These are phyloP conservation scores for Moricandia arvensis DNA, from an alignment of 345 rosid species.

Conservation along the genomic window DNA sequence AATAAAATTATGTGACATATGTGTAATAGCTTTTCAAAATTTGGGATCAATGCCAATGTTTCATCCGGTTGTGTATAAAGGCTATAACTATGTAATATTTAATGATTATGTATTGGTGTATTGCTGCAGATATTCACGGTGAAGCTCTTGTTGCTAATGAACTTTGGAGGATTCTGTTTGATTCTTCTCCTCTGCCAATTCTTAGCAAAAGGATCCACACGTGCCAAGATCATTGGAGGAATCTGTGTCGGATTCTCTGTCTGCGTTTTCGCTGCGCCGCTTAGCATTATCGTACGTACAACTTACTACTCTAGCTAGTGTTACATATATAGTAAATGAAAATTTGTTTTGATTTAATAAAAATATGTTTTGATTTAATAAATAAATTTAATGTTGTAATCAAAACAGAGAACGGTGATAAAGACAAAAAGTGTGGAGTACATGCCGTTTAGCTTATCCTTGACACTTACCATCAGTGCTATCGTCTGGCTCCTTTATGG, in stretches of 20 bases:
- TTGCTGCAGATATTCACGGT: conserved; percentile 46
- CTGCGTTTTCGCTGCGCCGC: conserved; percentile 62
- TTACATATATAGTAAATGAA: conserved; percentile 3
- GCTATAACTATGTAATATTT: not conserved
- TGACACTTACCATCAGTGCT: conserved; percentile 55
- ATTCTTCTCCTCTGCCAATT: conserved; percentile 49
- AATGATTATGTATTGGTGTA: not conserved
- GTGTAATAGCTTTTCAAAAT: not conserved
- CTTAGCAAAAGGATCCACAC: conserved; percentile 41
- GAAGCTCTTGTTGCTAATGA: conserved; percentile 48
- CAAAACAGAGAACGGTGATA: conserved; percentile 44
- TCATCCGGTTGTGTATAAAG: too few species aligned
- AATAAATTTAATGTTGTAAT: not conserved
- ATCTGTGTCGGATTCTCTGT: conserved; percentile 48
- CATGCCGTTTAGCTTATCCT: conserved; percentile 62
- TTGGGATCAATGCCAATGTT: not conserved
- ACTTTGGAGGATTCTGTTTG: conserved; percentile 49
- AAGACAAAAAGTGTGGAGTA: conserved; percentile 64
- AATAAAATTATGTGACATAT: too few species aligned
- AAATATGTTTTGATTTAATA: not conserved
- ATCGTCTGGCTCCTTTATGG: conserved; percentile 60
- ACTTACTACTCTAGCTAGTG: not conserved
- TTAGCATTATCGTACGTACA: conserved; percentile 56
- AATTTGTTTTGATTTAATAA: not conserved
- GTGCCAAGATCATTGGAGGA: conserved; percentile 57